Base-by-base conservation (phyloP, 2,329 filamentous ascomycete species). In the Aspergillus sp. region DNA sequence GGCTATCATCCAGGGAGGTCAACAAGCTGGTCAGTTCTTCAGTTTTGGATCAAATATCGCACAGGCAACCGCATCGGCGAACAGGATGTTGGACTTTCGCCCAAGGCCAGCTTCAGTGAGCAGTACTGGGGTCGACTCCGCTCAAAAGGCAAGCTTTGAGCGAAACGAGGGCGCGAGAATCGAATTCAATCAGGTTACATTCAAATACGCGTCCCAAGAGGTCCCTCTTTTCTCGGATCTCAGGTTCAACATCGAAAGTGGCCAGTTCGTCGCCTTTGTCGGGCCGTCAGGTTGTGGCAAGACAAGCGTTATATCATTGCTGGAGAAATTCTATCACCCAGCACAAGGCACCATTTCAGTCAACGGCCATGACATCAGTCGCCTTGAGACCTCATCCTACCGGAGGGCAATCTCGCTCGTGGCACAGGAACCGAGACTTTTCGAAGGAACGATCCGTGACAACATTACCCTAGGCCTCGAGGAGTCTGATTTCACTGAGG, bases 291-390 rank as follows among this genome's bases (percentile, higher is more conserved):
- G 82, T 4, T 82, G 79, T 50, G 82, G 82, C 2, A 76, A 92
- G 73, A 87, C 85, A 0, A 89, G 84, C n/a, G 84, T 89, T 41
- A 82, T 93, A 33, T 73, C 73, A 1, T 72, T 84, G 2, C 72
- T 83, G 8, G 77, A 82, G 58, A 73, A 84, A 8, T 92, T 92
- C 71, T 94, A 93, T 66, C 83, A 89, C 44, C 72, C 84, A 0
- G 75, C 81, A 16, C 74, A 9, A 68, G 77, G 77, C 19, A 52
- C 53, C 4, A 73, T 79, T 36, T 62, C 57, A 1, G 54, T 78
- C 26, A 63, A 71, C 43, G 61, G 62, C 11, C 48, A 55, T 4
- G 61, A 73, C n/a, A 65, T 74, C 8, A 45, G 53, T 11, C 50
- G 57, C 1, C 53, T 71, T 10, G 61, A 71, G 17, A 30, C 62